Evolutionary conservation across 2,329 filamentous ascomycete species (phyloP).

Genomic region (Knoxdaviesia capensis): DNA sequence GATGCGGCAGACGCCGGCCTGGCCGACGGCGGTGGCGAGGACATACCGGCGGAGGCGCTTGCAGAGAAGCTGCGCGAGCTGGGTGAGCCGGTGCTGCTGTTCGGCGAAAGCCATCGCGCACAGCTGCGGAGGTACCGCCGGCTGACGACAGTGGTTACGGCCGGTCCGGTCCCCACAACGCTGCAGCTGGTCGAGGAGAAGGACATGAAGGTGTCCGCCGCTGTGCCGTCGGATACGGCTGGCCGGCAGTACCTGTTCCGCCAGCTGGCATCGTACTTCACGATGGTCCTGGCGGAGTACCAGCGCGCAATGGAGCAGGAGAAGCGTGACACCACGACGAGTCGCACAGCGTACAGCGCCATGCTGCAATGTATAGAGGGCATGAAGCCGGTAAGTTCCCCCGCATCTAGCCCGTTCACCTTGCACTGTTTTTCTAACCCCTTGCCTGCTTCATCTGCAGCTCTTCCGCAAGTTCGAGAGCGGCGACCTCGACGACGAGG

Average conservation of each 20-base stretch:
- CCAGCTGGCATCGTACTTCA: constrained; percentile 88
- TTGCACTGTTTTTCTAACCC: not conserved
- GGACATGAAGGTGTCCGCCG: constrained; percentile 65
- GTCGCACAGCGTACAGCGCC: constrained; percentile 61
- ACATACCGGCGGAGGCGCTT: constrained; percentile 54
- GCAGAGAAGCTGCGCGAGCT: constrained; percentile 45
- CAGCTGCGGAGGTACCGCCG: constrained; percentile 52
- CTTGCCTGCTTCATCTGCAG: constrained; percentile 11
- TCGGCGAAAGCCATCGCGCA: constrained; percentile 59
- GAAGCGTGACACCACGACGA: constrained; percentile 45
- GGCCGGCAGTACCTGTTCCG: constrained; percentile 56
- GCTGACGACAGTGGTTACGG: constrained; percentile 38
- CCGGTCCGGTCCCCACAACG: constrained; percentile 73
- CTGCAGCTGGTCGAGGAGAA: constrained; percentile 61
- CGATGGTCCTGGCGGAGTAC: constrained; percentile 85
- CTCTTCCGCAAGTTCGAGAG: constrained; percentile 81
- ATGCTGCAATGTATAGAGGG: constrained; percentile 80
- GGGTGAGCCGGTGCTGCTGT: constrained; percentile 54
- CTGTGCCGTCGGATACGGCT: constrained; percentile 40
- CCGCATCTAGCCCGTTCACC: not conserved
- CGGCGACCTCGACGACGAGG: constrained; percentile 54
- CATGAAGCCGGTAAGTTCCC: constrained; percentile 45
- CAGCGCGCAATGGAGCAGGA: constrained; percentile 53
- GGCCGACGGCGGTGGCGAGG: constrained; percentile 26
- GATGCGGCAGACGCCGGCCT: constrained; percentile 23